Conservation (phyloP, 73 alveolate genomes). For the Stentor roeselii region DNA sequence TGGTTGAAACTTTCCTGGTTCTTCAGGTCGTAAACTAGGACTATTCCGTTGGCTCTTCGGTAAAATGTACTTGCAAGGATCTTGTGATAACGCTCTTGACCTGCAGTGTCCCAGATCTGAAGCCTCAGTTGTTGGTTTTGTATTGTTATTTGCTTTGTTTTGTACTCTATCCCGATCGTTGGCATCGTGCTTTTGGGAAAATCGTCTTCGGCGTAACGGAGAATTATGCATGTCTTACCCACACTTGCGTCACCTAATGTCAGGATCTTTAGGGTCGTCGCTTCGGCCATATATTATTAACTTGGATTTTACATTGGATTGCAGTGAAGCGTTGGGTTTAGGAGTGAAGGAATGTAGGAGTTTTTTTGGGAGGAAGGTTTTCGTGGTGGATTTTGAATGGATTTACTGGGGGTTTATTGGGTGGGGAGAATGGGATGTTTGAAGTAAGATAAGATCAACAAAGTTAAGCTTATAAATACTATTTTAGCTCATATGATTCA, state of each 20-base stretch:
- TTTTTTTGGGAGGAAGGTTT: no score
- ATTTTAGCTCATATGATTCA: no score
- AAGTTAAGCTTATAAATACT: no score
- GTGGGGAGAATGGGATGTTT: no score
- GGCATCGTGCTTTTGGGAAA: slow-evolving; percentile 2
- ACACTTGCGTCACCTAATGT: slow-evolving; percentile 28
- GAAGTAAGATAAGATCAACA: no score
- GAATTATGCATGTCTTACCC: slow-evolving; percentile 33
- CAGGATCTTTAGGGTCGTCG: slow-evolving; percentile 28
- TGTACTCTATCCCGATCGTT: slow-evolving; percentile 40
- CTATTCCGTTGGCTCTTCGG: neutral
- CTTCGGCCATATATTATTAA: no score
- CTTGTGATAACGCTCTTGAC: slow-evolving; percentile 40
- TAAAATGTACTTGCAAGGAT: neutral
- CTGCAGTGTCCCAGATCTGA: slow-evolving; percentile 51
- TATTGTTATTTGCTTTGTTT: neutral
- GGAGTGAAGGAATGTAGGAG: no score
- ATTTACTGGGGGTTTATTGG: no score
- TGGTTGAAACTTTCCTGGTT: neutral
- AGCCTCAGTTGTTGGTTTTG: slow-evolving; percentile 8
- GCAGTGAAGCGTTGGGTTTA: no score
- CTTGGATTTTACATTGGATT: no score
- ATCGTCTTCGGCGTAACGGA: slow-evolving; percentile 16
- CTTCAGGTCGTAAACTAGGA: neutral
- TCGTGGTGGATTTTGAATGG: no score